Evolutionary conservation across 2,329 filamentous ascomycete species (phyloP), one percentile per base, ranked within the genome.

Genomic region (Stachybotrys chartarum): DNA sequence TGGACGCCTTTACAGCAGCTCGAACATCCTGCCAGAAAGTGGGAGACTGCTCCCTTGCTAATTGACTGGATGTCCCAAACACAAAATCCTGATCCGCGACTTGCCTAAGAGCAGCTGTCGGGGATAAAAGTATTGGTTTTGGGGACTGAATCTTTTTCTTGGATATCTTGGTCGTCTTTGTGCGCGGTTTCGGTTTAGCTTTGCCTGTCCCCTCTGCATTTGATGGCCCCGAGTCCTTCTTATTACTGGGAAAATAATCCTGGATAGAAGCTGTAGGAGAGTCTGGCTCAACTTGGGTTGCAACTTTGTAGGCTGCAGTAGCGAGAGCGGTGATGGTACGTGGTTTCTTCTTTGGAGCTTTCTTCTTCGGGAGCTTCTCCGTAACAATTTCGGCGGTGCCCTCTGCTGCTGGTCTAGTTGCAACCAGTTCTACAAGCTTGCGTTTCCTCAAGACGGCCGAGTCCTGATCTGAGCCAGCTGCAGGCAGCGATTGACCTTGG

Each of bases 11-110:
- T 59, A 88, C 79, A 1, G 84, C 85, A 54, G 75, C 66, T 54
- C 88, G 83, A 18, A 89, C 69, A 50, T 88, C 80, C 32, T 79
- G 78, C 16, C 89, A 68, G 30, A 85, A 79, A 0, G 80, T 81
- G 0, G 88, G 87, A 0, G 87, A 89, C 42, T 91, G 83, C 55
- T 91, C 88, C 54, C 80, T 75, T 14, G 86, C 87, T 30, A 96
- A 73, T 67, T 96, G 91, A 67, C 91, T 95, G 1, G 88, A 92
- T 0, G 90, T 94, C 1, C 90, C 91, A 70, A 96, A 96, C 0
- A 95, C 72, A 64, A 92, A 89, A 57, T 91, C 84, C 66, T 94
- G 91, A 1, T 80, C 75, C 3, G 81, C 77, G 14, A 88, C 80
- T 60, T 87, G 80, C 53, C 81, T 81, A 48, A 86, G 70, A 1